Conservation (phyloP, 164 flowering plant genomes). For the Macadamia integrifolia region DNA sequence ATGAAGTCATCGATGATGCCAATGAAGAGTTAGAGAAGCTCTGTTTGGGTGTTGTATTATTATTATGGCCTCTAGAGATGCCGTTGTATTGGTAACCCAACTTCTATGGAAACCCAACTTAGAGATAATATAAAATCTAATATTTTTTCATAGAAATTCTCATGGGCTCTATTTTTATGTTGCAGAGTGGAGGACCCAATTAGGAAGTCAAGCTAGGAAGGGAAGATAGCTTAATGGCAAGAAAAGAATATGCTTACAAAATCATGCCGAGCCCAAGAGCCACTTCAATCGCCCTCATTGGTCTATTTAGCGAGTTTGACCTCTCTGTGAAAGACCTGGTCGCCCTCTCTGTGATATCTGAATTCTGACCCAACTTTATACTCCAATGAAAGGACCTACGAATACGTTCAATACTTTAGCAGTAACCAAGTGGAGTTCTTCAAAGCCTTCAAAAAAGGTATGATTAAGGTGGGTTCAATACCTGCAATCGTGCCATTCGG, state of each 20-base stretch:
- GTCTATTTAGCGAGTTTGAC: conserved; percentile 51
- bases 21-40: conserved; percentile 31
- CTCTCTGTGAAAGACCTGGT: conserved; percentile 74
- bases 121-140: not conserved
- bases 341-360: conserved; percentile 87
- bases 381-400: conserved; percentile 37
- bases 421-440: conserved; percentile 45
- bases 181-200: conserved; percentile 77
- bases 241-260: conserved; percentile 62
- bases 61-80: conserved; percentile 97
- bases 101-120: not conserved
- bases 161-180: not conserved
- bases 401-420: conserved; percentile 49
- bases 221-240: conserved; percentile 71
- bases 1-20: too few species aligned
- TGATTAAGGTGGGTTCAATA: conserved; percentile 74
- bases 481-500: conserved; percentile 54
- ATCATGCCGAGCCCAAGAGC: conserved; percentile 96
- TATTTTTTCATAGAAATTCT: not conserved
- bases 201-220: conserved; percentile 88
- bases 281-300: conserved; percentile 55
- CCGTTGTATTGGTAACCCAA: conserved; percentile 63
- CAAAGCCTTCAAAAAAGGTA: conserved; percentile 65
- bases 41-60: conserved; percentile 74
- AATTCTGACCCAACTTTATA: conserved; percentile 76